A percentile compares a stretch with the other conserved stretches of the same genome.
These are phyloP conservation scores for Psilocybe sp. DNA, from an alignment of 768 basidiomycete genomes.

Conservation along the genomic window DNA sequence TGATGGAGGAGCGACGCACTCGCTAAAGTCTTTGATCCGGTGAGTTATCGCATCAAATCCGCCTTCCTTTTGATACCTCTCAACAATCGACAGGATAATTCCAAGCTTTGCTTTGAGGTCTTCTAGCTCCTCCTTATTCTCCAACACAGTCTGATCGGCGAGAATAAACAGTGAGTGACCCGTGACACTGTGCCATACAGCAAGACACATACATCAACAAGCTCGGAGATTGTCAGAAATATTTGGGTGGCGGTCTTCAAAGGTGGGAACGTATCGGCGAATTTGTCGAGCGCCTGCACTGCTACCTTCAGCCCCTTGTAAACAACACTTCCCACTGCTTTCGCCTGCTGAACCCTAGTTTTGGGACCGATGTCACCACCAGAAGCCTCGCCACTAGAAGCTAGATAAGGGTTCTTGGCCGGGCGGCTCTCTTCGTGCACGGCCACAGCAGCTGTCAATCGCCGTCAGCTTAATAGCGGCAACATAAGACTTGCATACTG, in stretches of 20 bases:
- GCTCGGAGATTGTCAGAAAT: slow-evolving; percentile 1
- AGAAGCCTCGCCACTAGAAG: neutral
- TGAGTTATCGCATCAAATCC: neutral
- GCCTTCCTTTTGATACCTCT: slow-evolving; percentile 3
- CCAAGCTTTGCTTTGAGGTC: slow-evolving; percentile 2
- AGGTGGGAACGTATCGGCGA: slow-evolving; percentile 8
- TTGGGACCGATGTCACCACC: too few relatives aligned
- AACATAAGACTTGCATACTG: too few relatives aligned
- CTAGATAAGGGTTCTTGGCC: slow-evolving; percentile 4
- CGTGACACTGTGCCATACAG: too few relatives aligned
- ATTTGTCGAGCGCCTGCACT: slow-evolving; percentile 1
- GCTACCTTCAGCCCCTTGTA: slow-evolving; percentile 9
- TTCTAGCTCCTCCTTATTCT: slow-evolving; percentile 4
- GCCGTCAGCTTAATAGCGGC: too few relatives aligned
- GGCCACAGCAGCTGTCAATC: too few relatives aligned
- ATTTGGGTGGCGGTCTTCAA: slow-evolving; percentile 5
- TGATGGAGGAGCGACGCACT: neutral
- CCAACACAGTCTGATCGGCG: neutral
- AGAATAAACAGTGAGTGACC: neutral
- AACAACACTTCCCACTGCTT: neutral
- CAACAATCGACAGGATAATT: neutral
- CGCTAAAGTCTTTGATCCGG: slow-evolving; percentile 1
- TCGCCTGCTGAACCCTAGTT: neutral
- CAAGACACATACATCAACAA: slow-evolving; percentile 5
- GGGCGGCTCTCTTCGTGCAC: neutral